Percentiles rank a stretch among this genome's conserved stretches.
Conservation (phyloP, 2,329 filamentous ascomycete species). For the Aspergillus proliferans region DNA sequence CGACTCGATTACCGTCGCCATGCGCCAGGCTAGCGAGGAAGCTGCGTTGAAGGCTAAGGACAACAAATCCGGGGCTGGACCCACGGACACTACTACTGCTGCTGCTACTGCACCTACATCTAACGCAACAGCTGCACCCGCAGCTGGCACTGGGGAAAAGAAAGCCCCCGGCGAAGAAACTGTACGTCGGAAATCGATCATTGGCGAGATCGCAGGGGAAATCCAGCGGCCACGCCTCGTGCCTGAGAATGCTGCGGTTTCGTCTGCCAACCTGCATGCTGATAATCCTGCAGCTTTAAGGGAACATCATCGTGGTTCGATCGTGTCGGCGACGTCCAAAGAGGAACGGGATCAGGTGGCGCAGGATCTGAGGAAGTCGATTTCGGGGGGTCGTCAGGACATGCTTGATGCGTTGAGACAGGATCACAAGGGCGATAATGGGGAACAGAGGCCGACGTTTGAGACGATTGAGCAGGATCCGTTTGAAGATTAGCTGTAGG, state of each 20-base stretch:
- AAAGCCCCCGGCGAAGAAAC: conserved; percentile 10
- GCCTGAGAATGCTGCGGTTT: conserved; percentile 31
- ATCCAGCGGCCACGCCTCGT: conserved; percentile 26
- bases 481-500: neutral
- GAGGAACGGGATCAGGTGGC: conserved; percentile 31
- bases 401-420: conserved; percentile 25
- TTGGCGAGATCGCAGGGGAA: conserved; percentile 21
- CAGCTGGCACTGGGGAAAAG: conserved; percentile 11
- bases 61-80: conserved; percentile 7
- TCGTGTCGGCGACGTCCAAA: conserved; percentile 27
- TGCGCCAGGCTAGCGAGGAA: conserved; percentile 40
- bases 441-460: conserved; percentile 10
- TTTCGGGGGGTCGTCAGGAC: conserved; percentile 23
- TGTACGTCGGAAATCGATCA: conserved; percentile 25
- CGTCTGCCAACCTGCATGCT: conserved; percentile 33
- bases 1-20: conserved; percentile 31
- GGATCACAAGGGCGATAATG: conserved; percentile 20
- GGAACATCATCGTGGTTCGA: conserved; percentile 34
- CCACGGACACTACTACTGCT: conserved; percentile 6
- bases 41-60: conserved; percentile 35
- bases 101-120: conserved; percentile 4
- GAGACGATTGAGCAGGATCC: conserved; percentile 21
- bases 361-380: conserved; percentile 33
- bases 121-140: conserved; percentile 12
- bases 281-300: conserved; percentile 32